These are phyloP conservation scores for Nepenthes alata DNA, from an alignment of 179 eudicot genomes.

Conservation along the genomic window DNA sequence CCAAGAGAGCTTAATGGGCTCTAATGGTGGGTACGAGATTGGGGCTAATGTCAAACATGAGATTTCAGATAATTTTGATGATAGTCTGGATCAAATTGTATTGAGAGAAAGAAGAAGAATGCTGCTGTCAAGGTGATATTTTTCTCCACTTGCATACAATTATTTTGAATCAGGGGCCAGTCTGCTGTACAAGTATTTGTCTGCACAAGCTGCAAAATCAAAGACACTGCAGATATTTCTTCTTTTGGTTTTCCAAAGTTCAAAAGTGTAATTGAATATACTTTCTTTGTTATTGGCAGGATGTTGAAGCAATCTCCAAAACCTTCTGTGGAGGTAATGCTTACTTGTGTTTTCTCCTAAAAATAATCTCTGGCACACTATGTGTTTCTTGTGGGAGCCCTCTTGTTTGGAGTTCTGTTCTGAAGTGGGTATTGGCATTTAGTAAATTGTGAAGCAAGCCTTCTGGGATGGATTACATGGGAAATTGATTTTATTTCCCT, in stretches of 20 bases:
- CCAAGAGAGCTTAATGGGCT: slow-evolving; percentile 13
- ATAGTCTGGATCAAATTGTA: slow-evolving; percentile 45
- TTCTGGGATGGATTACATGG: neutral
- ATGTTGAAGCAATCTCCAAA: slow-evolving; percentile 14
- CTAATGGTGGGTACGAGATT: slow-evolving; percentile 11
- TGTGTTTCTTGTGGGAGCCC: neutral
- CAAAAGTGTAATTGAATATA: neutral
- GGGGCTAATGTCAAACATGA: slow-evolving; percentile 19
- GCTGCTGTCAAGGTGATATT: slow-evolving; percentile 52
- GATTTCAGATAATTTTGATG: slow-evolving; percentile 26
- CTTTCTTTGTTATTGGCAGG: slow-evolving; percentile 22
- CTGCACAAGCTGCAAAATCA: neutral
- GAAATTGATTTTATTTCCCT: too few relatives aligned
- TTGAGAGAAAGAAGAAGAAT: slow-evolving; percentile 46
- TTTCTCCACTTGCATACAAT: neutral
- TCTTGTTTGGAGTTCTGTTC: neutral
- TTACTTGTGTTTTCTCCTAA: neutral
- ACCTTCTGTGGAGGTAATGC: slow-evolving; percentile 25
- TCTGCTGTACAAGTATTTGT: neutral
- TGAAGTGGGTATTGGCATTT: neutral
- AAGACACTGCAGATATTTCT: neutral
- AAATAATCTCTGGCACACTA: neutral
- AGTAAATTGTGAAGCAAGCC: neutral
- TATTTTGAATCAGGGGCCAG: neutral
- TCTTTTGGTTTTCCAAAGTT: neutral